A percentile compares a stretch with the other conserved stretches of the same genome.
Conservation (phyloP, 495 filamentous ascomycete genomes). For the Xylaria scruposa region DNA sequence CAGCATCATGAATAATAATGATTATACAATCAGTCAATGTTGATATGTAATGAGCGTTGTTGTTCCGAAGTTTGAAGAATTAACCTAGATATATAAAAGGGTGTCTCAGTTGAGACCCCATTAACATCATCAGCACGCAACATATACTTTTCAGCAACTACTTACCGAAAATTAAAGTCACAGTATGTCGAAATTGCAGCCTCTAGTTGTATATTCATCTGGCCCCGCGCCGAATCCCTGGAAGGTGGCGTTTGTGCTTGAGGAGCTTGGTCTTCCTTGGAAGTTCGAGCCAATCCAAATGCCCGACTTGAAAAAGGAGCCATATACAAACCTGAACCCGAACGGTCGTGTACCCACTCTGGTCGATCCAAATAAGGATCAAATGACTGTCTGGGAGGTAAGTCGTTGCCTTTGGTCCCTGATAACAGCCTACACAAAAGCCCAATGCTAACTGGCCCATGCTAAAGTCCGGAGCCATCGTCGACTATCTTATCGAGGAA, state of each 20-base stretch:
- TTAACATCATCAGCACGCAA: background rate
- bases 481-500: conserved; percentile 74
- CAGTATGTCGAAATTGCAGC: background rate
- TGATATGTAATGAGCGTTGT: background rate
- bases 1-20: background rate
- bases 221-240: conserved; percentile 11
- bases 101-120: background rate
- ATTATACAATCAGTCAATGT: conserved; percentile 8
- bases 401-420: conserved; percentile 44
- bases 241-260: conserved; percentile 69
- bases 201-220: conserved; percentile 13
- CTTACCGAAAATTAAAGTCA: background rate
- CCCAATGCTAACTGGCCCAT: conserved; percentile 37
- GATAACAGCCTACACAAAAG: background rate
- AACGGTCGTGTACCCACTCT: conserved; percentile 63
- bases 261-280: conserved; percentile 67
- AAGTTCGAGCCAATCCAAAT: conserved; percentile 50
- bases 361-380: conserved; percentile 1
- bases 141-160: background rate
- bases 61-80: background rate
- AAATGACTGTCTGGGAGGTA: conserved; percentile 53
- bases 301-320: conserved; percentile 61
- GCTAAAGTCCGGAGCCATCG: conserved; percentile 75
- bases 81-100: background rate
- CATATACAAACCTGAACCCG: conserved; percentile 67